Percentiles rank a stretch among this genome's conserved stretches.
phyloP scores from a whole-genome alignment of 163 green algal species.

The Scenedesmus sp. region DNA sequence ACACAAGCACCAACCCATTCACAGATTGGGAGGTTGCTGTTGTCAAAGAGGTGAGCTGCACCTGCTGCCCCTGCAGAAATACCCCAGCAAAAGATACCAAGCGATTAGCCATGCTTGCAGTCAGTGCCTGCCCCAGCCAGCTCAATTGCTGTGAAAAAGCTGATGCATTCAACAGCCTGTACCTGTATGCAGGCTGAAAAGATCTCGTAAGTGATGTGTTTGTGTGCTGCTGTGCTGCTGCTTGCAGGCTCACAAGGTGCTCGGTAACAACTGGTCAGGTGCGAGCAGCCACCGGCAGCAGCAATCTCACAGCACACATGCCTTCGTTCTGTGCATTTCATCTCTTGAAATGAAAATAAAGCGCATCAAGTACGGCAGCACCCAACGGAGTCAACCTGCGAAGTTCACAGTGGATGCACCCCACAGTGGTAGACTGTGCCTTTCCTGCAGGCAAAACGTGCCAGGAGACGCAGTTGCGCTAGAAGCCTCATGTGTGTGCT shows the following conservation, averaged over 20 bases:
- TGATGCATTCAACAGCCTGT: neutral
- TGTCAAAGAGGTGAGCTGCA: conserved; percentile 20
- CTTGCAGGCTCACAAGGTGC: conserved; percentile 26
- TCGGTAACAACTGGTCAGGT: conserved; percentile 52
- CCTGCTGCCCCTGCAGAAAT: neutral
- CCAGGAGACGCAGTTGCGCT: neutral
- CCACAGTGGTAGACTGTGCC: too few species aligned
- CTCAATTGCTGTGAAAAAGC: neutral
- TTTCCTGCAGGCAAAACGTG: neutral
- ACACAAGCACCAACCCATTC: conserved; percentile 42
- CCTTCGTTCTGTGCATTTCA: neutral
- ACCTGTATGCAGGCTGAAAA: neutral
- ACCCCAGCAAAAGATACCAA: neutral
- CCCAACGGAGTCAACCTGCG: too few species aligned
- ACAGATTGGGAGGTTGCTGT: conserved; percentile 49
- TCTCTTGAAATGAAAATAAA: neutral
- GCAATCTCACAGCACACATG: neutral
- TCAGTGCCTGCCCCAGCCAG: neutral
- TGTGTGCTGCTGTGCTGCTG: neutral
- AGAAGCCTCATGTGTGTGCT: neutral
- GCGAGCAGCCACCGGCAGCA: neutral
- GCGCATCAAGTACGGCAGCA: too few species aligned
- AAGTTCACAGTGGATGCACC: too few species aligned
- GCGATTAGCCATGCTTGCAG: neutral
- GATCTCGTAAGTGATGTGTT: neutral